Conservation (phyloP, 352 stramenopile genomes). For the Globisporangium cystogenes region DNA sequence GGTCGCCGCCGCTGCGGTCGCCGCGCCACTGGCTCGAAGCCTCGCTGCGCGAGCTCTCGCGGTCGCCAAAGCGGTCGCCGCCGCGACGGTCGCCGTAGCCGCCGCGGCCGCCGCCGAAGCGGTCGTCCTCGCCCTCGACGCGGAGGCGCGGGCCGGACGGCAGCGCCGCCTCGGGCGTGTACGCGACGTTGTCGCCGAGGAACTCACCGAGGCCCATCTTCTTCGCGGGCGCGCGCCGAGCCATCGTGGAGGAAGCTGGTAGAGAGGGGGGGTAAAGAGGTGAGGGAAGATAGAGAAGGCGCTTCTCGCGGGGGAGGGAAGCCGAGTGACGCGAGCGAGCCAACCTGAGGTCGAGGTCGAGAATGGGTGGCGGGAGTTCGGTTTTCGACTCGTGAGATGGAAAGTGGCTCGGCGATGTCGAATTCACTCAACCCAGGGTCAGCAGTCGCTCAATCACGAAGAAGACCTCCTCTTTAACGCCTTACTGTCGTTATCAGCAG, state of each 20-base stretch:
- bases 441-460: too few relatives aligned
- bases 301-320: too few relatives aligned
- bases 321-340: too few relatives aligned
- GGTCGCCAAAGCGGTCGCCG: slow-evolving; percentile 20
- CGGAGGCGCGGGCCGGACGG: slow-evolving; percentile 45
- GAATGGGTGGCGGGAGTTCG: too few relatives aligned
- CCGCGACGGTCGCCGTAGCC: slow-evolving; percentile 24
- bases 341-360: too few relatives aligned
- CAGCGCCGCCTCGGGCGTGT: slow-evolving; percentile 54
- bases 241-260: slow-evolving; percentile 24
- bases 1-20: slow-evolving; percentile 26
- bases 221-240: slow-evolving; percentile 32
- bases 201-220: slow-evolving; percentile 75
- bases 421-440: too few relatives aligned
- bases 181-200: slow-evolving; percentile 59
- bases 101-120: slow-evolving; percentile 37
- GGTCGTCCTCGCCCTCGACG: slow-evolving; percentile 48
- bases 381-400: too few relatives aligned
- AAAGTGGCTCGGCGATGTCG: too few relatives aligned
- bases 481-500: too few relatives aligned
- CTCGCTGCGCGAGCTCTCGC: slow-evolving; percentile 39
- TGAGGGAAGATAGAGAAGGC: too few relatives aligned
- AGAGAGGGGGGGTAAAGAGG: too few relatives aligned
- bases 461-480: too few relatives aligned
- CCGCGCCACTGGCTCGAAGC: slow-evolving; percentile 50